A percentile compares a stretch with the other conserved stretches of the same genome.
phyloP scores from a whole-genome alignment of 306 rosid genomes.

The Datisca glomerata region DNA sequence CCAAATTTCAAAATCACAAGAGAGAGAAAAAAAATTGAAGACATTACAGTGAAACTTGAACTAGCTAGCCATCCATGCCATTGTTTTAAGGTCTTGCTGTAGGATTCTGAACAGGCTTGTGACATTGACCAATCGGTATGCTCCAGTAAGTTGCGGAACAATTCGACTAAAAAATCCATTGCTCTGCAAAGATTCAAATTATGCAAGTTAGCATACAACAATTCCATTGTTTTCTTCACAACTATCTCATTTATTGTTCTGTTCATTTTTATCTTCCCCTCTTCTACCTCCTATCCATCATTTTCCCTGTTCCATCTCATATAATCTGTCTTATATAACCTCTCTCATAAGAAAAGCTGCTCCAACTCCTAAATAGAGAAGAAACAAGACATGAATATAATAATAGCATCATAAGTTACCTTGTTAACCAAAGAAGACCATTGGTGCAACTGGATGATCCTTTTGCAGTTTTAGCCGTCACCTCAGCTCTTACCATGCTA shows the following conservation, averaged over 20 bases:
- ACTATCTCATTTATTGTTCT: no score
- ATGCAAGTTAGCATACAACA: no score
- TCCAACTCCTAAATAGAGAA: no score
- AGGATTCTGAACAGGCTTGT: slow-evolving; percentile 76
- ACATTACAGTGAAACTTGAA: slow-evolving; percentile 69
- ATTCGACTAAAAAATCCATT: slow-evolving; percentile 77
- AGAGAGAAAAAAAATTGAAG: slow-evolving; percentile 12
- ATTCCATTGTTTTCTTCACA: no score
- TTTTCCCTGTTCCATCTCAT: no score
- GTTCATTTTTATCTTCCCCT: no score
- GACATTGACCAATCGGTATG: slow-evolving; percentile 78
- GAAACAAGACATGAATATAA: background rate
- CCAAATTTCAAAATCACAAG: slow-evolving; percentile 8
- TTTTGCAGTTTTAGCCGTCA: slow-evolving; percentile 68
- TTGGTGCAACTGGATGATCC: slow-evolving; percentile 89
- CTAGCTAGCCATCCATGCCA: slow-evolving; percentile 95
- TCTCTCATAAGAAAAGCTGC: no score
- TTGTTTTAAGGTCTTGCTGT: slow-evolving; percentile 67
- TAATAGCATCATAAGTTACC: slow-evolving; percentile 43
- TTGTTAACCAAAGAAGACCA: slow-evolving; percentile 98
- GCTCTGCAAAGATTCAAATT: slow-evolving; percentile 60
- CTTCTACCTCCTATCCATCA: no score
- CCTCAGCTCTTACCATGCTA: slow-evolving; percentile 65
- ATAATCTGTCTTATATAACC: no score
- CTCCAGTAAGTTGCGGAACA: slow-evolving; percentile 63